Base-by-base conservation (phyloP, 78 protist genomes). In the Polysphondylium violaceum region DNA sequence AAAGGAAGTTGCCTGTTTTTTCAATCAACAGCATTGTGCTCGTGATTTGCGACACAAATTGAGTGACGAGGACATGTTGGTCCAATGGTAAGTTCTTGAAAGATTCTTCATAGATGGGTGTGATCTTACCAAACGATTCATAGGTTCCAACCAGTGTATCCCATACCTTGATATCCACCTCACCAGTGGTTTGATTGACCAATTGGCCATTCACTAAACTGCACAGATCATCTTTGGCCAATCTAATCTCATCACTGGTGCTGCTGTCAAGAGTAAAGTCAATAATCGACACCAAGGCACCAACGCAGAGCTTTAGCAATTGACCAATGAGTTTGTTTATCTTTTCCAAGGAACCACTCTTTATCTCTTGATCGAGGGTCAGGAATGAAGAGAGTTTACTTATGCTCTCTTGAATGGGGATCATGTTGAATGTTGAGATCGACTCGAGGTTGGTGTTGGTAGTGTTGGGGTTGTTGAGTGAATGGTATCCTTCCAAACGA, bases 141-240 rank as follows among this genome's bases (percentile, higher is more conserved):
- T 78, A 78, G 6, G 76, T 55, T 36, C 88, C 88, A 9, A 78
- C 63, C 6, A 78, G 27, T 50, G 44, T 43, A 65, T 78, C 88
- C 88, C 88, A 78, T 50, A 31, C 27, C 8, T 35, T 61, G 3
- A 78, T 7, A 36, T 61, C 64, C 5, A 78, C 27, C 33, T 78
- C 88, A 50, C 72, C 31, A 36, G 1, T 23, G 12, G 76, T 2
- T 8, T 50, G 33, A 51, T 51, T 35, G 21, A 33, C 63, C 63
- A 64, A 6, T 41, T n/a, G 61, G 3, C 23, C 69, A 59, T 51
- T 43, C 23, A 12, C 7, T 5, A 50, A 50, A 31, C 5, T 11
- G 36, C 16, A 21, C 17, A 19, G 16, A 31, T 2, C 33, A 21
- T 19, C n/a, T 72, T 33, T 27, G n/a, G 25, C 50, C 5, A 9